Evolutionary conservation across 225 moss, liverwort and hornwort genomes (phyloP).

Genomic region (Lunularia cruciata): DNA sequence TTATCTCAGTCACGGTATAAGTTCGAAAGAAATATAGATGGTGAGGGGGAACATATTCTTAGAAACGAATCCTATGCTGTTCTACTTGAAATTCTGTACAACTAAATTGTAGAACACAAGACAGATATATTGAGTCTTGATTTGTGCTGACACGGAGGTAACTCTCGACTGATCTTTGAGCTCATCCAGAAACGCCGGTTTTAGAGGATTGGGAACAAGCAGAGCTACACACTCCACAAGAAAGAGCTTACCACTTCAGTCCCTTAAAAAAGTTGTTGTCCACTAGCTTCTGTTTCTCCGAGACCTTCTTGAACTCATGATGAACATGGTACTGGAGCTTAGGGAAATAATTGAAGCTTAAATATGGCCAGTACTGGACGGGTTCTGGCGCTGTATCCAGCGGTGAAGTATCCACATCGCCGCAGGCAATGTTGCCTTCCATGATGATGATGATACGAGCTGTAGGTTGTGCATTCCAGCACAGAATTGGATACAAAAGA

Average conservation of each 20-base stretch:
- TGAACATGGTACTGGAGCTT: conserved; percentile 73
- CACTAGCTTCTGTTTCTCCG: conserved; percentile 5
- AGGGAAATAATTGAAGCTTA: conserved; percentile 62
- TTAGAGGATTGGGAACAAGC: no score
- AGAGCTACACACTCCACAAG: background rate
- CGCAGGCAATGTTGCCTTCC: background rate
- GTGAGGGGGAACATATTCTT: no score
- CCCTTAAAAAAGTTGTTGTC: conserved; percentile 85
- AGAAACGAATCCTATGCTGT: background rate
- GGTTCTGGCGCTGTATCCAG: background rate
- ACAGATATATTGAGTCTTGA: background rate
- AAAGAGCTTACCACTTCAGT: conserved; percentile 65
- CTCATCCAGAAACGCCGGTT: no score
- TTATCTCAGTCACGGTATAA: background rate
- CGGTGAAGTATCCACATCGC: background rate
- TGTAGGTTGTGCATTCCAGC: no score
- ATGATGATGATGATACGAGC: background rate
- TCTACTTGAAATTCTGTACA: background rate
- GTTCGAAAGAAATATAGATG: no score
- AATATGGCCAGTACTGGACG: conserved; percentile 56
- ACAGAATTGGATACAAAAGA: no score
- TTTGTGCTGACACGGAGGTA: no score
- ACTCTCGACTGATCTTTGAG: no score
- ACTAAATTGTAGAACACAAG: background rate
- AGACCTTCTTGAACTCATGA: conserved; percentile 48